Base-by-base conservation (phyloP, 345 rosid genomes). In the Anacardium occidentale region DNA sequence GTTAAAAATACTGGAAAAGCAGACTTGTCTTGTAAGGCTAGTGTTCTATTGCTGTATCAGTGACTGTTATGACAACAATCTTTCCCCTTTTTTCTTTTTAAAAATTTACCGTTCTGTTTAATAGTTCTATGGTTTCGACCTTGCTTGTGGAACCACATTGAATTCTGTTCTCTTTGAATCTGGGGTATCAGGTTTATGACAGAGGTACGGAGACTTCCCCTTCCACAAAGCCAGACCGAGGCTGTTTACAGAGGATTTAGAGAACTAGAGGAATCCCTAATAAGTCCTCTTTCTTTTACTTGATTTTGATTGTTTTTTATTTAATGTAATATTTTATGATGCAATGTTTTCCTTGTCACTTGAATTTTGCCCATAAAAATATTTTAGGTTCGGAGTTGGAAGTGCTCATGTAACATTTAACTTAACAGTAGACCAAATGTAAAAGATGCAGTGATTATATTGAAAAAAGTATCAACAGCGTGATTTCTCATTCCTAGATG, bases 261-360 rank as follows among this genome's bases (percentile, higher is more conserved):
- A 75, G 93, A 91, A 77, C 95, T 95, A 26, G 99, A 95, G 78
- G 95, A 90, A 78, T 92, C 97, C 75, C 86, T 94, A 62, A 79
- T 87, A 68, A 85, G 84, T 72, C 82, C 91, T 53, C 86, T 81
- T 77, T 81, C 95, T 61, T 85, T 77, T 65, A 77, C 83, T 59
- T 65, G 83, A 66, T 83, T 69, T 81, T 86, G 79, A 86, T 79
- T 70, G 75, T 61, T 78, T 57, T 25, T 42, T 47, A 37, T 66
- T 56, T 58, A 40, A 54, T 72, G 34, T 24, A 63, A 45, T 78
- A 66, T 57, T 78, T 57, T 69, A 75, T 48, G 72, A 50, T 66
- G 0, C 11, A 40, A n/a, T 53, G 29, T 59, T 47, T 62, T 24
- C 55, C 26, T 48, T 40, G 60, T 67, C 32, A 44, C 74, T 62